phyloP scores from a whole-genome alignment of 202 grass and related monocot species.

The Setaria italica region DNA sequence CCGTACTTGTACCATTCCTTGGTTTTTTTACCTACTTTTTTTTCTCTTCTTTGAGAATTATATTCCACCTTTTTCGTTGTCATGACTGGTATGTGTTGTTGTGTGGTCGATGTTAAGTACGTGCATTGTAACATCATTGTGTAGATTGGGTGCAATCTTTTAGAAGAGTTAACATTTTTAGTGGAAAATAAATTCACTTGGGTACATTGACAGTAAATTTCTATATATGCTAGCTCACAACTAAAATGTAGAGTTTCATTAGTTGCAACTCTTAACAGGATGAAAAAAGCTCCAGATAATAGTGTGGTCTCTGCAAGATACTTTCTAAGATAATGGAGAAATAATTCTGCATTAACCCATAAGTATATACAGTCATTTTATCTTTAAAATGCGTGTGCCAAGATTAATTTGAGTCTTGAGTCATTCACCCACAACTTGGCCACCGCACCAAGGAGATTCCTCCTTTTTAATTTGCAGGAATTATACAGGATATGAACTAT shows the following conservation, averaged over 20 bases:
- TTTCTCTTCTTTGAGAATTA: background rate
- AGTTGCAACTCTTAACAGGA: background rate
- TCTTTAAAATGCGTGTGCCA: background rate
- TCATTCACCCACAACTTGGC: background rate
- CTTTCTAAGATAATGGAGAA: background rate
- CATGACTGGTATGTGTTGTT: slow-evolving; percentile 3
- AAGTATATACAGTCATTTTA: background rate
- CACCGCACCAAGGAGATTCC: no score
- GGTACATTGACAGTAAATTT: background rate
- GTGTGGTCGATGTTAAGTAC: background rate
- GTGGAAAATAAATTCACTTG: background rate
- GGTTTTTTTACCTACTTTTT: background rate
- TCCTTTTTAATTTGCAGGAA: no score
- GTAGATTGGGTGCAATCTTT: background rate
- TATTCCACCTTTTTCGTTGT: background rate
- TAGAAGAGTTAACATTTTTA: background rate
- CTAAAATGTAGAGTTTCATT: background rate
- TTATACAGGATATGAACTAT: no score
- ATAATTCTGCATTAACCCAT: background rate
- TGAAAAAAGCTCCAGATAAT: background rate
- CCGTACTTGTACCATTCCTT: background rate
- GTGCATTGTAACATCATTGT: slow-evolving; percentile 2
- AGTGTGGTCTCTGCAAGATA: background rate
- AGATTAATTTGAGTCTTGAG: background rate
- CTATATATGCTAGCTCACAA: background rate